phyloP scores from a whole-genome alignment of 163 green algal species.

The Scenedesmus sp. region DNA sequence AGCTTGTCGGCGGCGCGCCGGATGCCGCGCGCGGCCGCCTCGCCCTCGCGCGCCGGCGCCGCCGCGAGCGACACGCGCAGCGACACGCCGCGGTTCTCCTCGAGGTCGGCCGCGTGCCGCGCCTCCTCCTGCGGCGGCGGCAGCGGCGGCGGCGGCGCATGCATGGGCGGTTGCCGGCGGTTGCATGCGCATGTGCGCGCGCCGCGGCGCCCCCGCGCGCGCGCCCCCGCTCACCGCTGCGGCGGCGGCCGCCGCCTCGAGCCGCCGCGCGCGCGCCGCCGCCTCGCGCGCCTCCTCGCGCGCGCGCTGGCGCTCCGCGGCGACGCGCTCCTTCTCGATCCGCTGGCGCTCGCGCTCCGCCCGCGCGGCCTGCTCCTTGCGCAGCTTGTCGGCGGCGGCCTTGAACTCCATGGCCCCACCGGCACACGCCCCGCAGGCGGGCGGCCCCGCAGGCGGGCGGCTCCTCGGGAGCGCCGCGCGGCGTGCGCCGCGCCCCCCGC shows the following conservation, averaged over 20 bases:
- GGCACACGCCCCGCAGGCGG: too few species aligned
- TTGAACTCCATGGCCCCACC: too few species aligned
- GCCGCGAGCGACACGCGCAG: conserved; percentile 59
- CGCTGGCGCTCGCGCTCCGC: conserved; percentile 44
- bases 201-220: background rate
- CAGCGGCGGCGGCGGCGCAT: too few species aligned
- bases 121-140: conserved; percentile 46
- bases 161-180: background rate
- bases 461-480: too few species aligned
- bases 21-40: conserved; percentile 63
- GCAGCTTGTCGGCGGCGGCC: conserved; percentile 32
- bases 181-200: background rate
- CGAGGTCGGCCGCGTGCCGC: conserved; percentile 53
- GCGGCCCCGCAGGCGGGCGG: too few species aligned
- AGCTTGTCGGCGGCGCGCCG: conserved; percentile 79
- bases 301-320: conserved; percentile 40
- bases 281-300: conserved; percentile 59
- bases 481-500: too few species aligned
- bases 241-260: conserved; percentile 49
- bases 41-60: conserved; percentile 51
- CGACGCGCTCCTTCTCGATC: conserved; percentile 45
- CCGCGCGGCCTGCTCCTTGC: conserved; percentile 47
- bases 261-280: conserved; percentile 41
- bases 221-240: conserved; percentile 50
- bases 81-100: conserved; percentile 72